Base-by-base conservation (phyloP, 2,329 filamentous ascomycete species). In the Colletotrichum simmondsii region DNA sequence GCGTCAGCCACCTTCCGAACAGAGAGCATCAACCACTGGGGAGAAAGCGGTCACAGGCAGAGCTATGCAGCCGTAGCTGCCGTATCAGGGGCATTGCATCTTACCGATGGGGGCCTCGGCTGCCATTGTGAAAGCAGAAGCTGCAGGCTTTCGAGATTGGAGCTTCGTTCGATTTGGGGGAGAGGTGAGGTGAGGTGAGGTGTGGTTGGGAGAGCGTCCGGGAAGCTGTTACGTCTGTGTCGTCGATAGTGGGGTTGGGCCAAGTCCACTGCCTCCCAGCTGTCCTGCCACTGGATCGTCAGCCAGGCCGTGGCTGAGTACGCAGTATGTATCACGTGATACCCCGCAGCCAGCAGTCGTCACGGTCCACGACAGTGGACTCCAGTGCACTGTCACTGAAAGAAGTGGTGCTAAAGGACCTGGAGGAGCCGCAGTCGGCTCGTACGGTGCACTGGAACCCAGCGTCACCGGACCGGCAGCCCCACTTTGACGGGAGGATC, bases 41-140 rank as follows among this genome's bases (percentile, higher is more conserved):
- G 46, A 37, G 22, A 59, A 46, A 30, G 49, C 37, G n/a, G 46
- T 49, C 2, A 60, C 53, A 30, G 24, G 59, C 53, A 37, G 16
- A 46, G 32, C 62, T n/a, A 24, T 19, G 24, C 46, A 56, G 54
- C 32, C n/a, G 14, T 14, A 58, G 16, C 52, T 56, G 32, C 35
- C 35, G 54, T 28, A 62, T 42, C 26, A 64, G 30, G 65, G 59
- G 54, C 56, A 58, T 67, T 63, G 19, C 16, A 53, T 82, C 85
- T 78, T 84, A 89, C 87, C 87, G 83, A 90, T 90, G 78, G 88
- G 88, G 76, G 87, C 84, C 76, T 83, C 83, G 77, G 87, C 85
- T 88, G 87, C 85, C 88, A 90, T 90, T 69, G 81, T 83, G 76
- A 66, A 64, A 67, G 58, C 71, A 72, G 71, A 71, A 73, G 71